A percentile compares a stretch with the other conserved stretches of the same genome.
These are phyloP conservation scores for Sporisorium scitamineum DNA, from an alignment of 1,284 basidiomycete species.

Conservation along the genomic window DNA sequence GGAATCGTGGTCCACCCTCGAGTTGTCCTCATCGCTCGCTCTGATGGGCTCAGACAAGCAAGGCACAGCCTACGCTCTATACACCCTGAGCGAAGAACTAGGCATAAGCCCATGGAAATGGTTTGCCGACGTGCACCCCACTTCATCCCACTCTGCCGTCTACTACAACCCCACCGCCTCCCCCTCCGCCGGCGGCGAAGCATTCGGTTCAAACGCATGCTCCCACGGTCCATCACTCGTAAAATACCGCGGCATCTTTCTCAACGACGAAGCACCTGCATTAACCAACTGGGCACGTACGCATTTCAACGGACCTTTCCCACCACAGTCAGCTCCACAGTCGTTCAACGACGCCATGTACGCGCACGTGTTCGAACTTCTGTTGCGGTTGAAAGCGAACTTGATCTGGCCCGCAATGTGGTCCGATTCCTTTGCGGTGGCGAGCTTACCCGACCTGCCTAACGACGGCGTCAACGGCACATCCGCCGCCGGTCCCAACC, in stretches of 20 bases:
- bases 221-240: constrained; percentile 78
- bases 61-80: constrained; percentile 27
- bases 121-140: constrained; percentile 36
- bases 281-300: constrained; percentile 74
- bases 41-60: constrained; percentile 28
- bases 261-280: constrained; percentile 77
- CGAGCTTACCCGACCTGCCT: constrained; percentile 72
- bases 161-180: constrained; percentile 24
- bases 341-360: constrained; percentile 79
- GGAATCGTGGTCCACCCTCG: constrained; percentile 22
- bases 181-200: not conserved
- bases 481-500: constrained; percentile 72
- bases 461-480: constrained; percentile 16
- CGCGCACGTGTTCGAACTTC: constrained; percentile 74
- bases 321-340: constrained; percentile 69
- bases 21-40: constrained; percentile 11
- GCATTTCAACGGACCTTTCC: constrained; percentile 78
- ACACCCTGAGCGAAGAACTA: constrained; percentile 35
- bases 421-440: constrained; percentile 76
- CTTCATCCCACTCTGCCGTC: constrained; percentile 13
- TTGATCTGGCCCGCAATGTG: constrained; percentile 74
- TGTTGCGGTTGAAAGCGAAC: constrained; percentile 78
- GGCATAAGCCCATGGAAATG: constrained; percentile 37
- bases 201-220: constrained; percentile 69
- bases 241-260: constrained; percentile 77